Percentiles rank a stretch among this genome's conserved stretches.
phyloP scores from a whole-genome alignment of 208 protist genomes.

The Balamuthia mandrillaris region DNA sequence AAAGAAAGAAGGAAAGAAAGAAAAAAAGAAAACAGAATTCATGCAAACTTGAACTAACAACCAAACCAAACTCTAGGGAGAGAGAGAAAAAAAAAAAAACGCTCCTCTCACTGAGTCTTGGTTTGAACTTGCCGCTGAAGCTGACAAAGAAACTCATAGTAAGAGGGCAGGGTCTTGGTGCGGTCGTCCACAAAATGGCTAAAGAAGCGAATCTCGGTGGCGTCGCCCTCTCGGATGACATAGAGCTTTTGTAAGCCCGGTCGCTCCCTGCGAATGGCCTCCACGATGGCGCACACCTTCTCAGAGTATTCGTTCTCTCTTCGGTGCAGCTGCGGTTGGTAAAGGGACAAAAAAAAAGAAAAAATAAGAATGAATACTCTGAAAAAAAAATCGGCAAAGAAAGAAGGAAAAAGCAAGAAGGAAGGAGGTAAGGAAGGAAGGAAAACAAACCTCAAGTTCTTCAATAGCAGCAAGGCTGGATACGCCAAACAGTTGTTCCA shows the following conservation, averaged over 20 bases:
- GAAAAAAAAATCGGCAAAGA: not conserved
- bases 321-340: not conserved
- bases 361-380: not conserved
- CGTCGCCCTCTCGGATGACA: constrained; percentile 7
- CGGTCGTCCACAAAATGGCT: constrained; percentile 16
- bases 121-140: constrained; percentile 23
- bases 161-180: constrained; percentile 12
- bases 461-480: not conserved
- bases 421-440: not conserved
- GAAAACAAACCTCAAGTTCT: not conserved
- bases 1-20: too few relatives aligned
- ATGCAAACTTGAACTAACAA: too few relatives aligned
- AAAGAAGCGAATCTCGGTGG: constrained; percentile 13
- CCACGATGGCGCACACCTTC: not conserved
- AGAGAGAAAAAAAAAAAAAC: too few relatives aligned
- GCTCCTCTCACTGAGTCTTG: not conserved
- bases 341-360: not conserved
- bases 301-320: not conserved
- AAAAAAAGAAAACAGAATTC: too few relatives aligned
- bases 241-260: constrained; percentile 4
- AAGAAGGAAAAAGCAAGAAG: not conserved
- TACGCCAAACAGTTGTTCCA: not conserved
- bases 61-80: too few relatives aligned
- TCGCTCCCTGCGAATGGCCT: not conserved
- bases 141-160: constrained; percentile 28